Evolutionary conservation across 148 eudicot species (phyloP).

Genomic region (Rhododendron molle): DNA sequence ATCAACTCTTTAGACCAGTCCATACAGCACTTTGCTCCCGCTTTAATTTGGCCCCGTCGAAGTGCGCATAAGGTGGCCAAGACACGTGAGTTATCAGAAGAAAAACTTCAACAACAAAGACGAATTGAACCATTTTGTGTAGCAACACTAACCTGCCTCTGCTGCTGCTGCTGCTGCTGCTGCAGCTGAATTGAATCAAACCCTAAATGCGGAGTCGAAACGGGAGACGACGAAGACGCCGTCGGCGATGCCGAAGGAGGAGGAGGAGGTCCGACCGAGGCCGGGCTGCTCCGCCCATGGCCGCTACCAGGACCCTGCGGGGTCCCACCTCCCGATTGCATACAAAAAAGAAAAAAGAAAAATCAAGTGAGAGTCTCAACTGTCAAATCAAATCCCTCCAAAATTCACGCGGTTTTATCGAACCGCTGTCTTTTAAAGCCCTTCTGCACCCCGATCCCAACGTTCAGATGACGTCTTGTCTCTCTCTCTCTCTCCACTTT

Average conservation of each 20-base stretch:
- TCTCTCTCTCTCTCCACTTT: conserved; percentile 6
- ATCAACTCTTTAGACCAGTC: no score
- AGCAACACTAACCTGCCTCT: conserved; percentile 49
- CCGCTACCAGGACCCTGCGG: conserved; percentile 48
- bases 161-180: conserved; percentile 39
- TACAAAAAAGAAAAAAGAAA: conserved; percentile 13
- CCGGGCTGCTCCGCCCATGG: conserved; percentile 58
- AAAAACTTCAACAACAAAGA: neutral
- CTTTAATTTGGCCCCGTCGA: no score
- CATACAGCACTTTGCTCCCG: no score
- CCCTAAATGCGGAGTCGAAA: conserved; percentile 54
- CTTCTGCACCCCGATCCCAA: conserved; percentile 26
- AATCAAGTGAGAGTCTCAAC: neutral
- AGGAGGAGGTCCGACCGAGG: conserved; percentile 22
- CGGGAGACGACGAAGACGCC: conserved; percentile 76
- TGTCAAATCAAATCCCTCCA: conserved; percentile 20
- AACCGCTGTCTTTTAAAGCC: conserved; percentile 22
- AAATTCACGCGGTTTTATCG: conserved; percentile 19
- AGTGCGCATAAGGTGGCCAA: no score
- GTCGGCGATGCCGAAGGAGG: conserved; percentile 73
- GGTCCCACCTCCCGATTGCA: conserved; percentile 88
- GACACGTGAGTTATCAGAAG: no score
- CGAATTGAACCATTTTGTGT: neutral
- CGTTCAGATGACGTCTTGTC: conserved; percentile 16
- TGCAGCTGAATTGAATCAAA: conserved; percentile 64